phyloP scores from a whole-genome alignment of 208 protist genomes.

The Trypanosoma vivax region DNA sequence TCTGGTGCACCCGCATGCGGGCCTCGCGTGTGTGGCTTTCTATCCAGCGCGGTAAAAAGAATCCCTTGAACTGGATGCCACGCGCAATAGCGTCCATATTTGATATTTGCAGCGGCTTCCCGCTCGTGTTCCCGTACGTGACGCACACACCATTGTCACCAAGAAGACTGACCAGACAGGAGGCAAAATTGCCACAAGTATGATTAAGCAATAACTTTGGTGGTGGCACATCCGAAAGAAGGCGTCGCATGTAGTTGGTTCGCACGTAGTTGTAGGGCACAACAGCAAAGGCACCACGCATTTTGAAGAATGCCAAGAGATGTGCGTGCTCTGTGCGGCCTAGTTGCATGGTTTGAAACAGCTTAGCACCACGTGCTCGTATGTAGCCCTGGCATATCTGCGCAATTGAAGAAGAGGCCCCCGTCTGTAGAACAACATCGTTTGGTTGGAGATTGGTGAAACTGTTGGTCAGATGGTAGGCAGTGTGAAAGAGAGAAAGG shows the following conservation, averaged over 20 bases:
- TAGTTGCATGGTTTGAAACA: constrained; percentile 88
- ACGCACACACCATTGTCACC: constrained; percentile 89
- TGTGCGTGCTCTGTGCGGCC: constrained; percentile 84
- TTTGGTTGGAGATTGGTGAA: constrained; percentile 91
- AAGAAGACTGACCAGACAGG: constrained; percentile 85
- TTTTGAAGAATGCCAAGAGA: constrained; percentile 76
- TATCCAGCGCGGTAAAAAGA: constrained; percentile 90
- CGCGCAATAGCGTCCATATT: constrained; percentile 91
- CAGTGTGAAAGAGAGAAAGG: constrained; percentile 94
- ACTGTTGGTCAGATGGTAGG: constrained; percentile 92
- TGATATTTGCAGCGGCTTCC: constrained; percentile 89
- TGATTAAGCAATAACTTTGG: constrained; percentile 94
- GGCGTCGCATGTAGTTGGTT: constrained; percentile 86
- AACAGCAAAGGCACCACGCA: constrained; percentile 75
- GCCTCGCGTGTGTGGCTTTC: constrained; percentile 75
- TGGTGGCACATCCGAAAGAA: constrained; percentile 90
- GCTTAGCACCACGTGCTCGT: constrained; percentile 78
- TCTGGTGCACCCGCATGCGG: constrained; percentile 84
- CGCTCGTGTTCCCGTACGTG: constrained; percentile 95
- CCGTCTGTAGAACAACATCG: constrained; percentile 83
- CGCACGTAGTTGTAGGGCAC: constrained; percentile 84
- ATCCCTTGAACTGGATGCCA: constrained; percentile 88
- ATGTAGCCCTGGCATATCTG: constrained; percentile 88
- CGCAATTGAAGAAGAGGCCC: constrained; percentile 75
- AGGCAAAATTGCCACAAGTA: constrained; percentile 88